Percentiles rank a stretch among this genome's conserved stretches.
These are phyloP conservation scores for Cyphellophora attinorum DNA, from an alignment of 2,329 filamentous ascomycete species.

Conservation along the genomic window DNA sequence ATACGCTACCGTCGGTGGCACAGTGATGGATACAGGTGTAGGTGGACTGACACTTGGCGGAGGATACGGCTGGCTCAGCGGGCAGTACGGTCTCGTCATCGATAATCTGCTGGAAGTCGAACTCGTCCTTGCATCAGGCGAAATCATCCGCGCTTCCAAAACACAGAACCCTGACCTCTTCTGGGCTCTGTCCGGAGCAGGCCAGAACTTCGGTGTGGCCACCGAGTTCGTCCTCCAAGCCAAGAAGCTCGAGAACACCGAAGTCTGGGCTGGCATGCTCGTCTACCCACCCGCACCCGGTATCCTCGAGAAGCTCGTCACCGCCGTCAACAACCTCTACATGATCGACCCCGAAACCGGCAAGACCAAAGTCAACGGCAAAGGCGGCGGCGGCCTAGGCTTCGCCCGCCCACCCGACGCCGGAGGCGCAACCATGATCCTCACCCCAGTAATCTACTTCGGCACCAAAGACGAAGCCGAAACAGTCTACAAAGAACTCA, in stretches of 20 bases:
- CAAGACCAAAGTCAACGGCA: slow-evolving; percentile 14
- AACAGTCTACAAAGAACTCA: slow-evolving; percentile 26
- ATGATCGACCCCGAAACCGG: slow-evolving; percentile 13
- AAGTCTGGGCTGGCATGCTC: slow-evolving; percentile 26
- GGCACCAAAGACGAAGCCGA: slow-evolving; percentile 28
- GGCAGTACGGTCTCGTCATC: slow-evolving; percentile 44
- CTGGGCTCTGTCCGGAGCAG: slow-evolving; percentile 33
- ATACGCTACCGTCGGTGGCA: slow-evolving; percentile 52
- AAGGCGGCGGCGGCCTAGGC: slow-evolving; percentile 19
- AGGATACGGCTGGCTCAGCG: slow-evolving; percentile 49
- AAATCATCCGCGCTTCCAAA: slow-evolving; percentile 24
- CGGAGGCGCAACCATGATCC: slow-evolving; percentile 20
- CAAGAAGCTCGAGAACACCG: slow-evolving; percentile 22
- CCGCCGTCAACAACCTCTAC: slow-evolving; percentile 18
- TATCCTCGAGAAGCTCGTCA: slow-evolving; percentile 18
- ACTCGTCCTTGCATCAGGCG: slow-evolving; percentile 28
- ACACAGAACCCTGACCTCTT: slow-evolving; percentile 28
- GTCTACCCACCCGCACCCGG: slow-evolving; percentile 18
- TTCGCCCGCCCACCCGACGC: slow-evolving; percentile 23
- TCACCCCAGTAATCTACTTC: slow-evolving; percentile 27
- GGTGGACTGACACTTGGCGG: slow-evolving; percentile 50
- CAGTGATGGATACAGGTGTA: slow-evolving; percentile 54
- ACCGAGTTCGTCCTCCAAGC: slow-evolving; percentile 31
- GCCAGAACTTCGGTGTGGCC: slow-evolving; percentile 32
- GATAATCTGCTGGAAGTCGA: slow-evolving; percentile 36